A percentile compares a stretch with the other conserved stretches of the same genome.
These are phyloP conservation scores for Syzygium malaccense DNA, from an alignment of 441 rosid genomes.

Conservation along the genomic window DNA sequence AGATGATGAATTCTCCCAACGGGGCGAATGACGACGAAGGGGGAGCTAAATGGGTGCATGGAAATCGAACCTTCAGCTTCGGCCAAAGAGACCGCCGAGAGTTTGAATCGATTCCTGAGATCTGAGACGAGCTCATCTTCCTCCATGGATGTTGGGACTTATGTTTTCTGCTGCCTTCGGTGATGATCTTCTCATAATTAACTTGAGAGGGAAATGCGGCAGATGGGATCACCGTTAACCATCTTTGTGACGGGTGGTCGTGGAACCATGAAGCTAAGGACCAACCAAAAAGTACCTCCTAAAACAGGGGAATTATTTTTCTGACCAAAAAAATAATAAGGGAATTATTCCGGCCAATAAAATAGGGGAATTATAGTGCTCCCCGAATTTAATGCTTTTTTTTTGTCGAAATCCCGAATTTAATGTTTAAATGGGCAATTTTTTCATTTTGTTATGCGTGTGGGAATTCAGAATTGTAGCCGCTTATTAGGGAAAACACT, in stretches of 20 bases:
- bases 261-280: background rate
- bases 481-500: background rate
- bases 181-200: background rate
- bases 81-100: background rate
- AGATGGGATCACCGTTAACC: background rate
- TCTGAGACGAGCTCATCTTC: background rate
- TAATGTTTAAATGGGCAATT: background rate
- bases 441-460: background rate
- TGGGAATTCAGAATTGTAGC: background rate
- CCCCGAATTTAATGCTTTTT: background rate
- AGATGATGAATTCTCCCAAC: background rate
- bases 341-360: background rate
- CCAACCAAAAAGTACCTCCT: background rate
- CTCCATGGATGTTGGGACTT: background rate
- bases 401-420: background rate
- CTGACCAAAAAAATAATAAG: no score
- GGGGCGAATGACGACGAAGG: background rate
- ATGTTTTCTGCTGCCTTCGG: background rate
- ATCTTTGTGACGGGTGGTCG: background rate
- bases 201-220: background rate
- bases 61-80: constrained; percentile 3
- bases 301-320: background rate
- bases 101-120: background rate
- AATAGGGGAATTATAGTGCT: background rate
- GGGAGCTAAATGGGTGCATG: background rate